A percentile compares a stretch with the other conserved stretches of the same genome.
phyloP scores from a whole-genome alignment of 2,329 filamentous ascomycete genomes.

The Dactylellina drechsleri region DNA sequence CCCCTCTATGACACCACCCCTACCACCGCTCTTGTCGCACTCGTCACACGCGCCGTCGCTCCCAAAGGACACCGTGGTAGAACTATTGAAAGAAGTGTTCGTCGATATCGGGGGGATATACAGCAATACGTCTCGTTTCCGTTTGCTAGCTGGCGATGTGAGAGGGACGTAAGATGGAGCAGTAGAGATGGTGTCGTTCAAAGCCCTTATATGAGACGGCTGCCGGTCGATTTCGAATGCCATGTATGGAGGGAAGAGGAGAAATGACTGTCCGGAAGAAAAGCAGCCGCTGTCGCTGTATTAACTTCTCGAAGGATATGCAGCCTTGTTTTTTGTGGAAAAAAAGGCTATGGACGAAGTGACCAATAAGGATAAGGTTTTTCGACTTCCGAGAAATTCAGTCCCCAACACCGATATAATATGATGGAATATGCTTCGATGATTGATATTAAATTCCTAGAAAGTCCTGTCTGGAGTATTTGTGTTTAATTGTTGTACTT shows the following conservation, averaged over 20 bases:
- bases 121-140: conserved; percentile 55
- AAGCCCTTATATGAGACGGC: conserved; percentile 45
- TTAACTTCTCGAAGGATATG: no score
- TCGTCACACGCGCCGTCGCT: conserved; percentile 28
- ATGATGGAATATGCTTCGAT: neutral
- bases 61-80: conserved; percentile 36
- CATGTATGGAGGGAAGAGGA: conserved; percentile 29
- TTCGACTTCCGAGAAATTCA: no score
- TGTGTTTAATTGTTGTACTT: conserved; percentile 49
- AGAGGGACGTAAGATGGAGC: conserved; percentile 46
- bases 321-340: no score
- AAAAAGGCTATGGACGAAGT: no score
- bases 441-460: neutral
- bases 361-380: no score
- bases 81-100: conserved; percentile 51
- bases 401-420: no score
- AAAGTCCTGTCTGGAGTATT: neutral
- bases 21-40: conserved; percentile 18
- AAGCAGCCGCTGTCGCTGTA: neutral
- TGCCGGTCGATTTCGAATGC: conserved; percentile 45
- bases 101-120: conserved; percentile 46
- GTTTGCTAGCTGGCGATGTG: conserved; percentile 54
- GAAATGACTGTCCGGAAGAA: neutral
- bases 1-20: conserved; percentile 1
- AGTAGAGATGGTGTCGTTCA: conserved; percentile 35